Evolutionary conservation across 1,139 yeast species (phyloP), one percentile per base, ranked within the genome.

Genomic region (Lodderomyces metapsilosis): DNA sequence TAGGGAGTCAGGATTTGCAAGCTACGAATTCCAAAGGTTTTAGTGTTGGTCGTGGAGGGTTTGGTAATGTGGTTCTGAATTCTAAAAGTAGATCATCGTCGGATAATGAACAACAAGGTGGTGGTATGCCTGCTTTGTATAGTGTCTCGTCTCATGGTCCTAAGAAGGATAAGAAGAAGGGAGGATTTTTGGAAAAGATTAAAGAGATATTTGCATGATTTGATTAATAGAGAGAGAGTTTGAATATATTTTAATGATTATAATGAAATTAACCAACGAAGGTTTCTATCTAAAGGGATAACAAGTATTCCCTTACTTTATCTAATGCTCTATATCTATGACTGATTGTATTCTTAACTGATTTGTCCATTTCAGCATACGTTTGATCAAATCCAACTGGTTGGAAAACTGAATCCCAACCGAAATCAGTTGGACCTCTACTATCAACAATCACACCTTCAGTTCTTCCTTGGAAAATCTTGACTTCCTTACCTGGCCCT

Each of bases 351-450:
- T 92, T 91, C 68, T 94, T 94, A 33, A 75, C 68, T 4, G 62
- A 60, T 55, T 85, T 86, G 43, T 77, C 82, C 92, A 94, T 81
- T 64, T 92, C 97, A n/a, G 98, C 98, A 59, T 85, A 88, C 0
- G 98, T 91, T 58, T 82, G 64, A 15, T 71, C 65, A 45, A 64
- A 73, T 1, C 92, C 95, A 30, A 67, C 65, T 2, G 98, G 98
- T 64, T 83, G 76, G 62, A 92, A 92, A 38, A 88, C 70, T 5
- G 96, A 83, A 64, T 92, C 97, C 96, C 97, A 94, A 3, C 99
- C 98, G 59, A 94, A 94, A 46, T 78, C 76, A 18, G 80, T 74
- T 18, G 87, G 82, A 3, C 98, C 96, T 52, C 95, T 67, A 42
- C 88, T 77, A 12, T 67, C 66, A 4, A 91, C 98, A 52, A 94